Percentiles rank a stretch among this genome's conserved stretches.
Evolutionary conservation across 2,329 filamentous ascomycete species (phyloP).

Genomic region (Aspergillus awamori): DNA sequence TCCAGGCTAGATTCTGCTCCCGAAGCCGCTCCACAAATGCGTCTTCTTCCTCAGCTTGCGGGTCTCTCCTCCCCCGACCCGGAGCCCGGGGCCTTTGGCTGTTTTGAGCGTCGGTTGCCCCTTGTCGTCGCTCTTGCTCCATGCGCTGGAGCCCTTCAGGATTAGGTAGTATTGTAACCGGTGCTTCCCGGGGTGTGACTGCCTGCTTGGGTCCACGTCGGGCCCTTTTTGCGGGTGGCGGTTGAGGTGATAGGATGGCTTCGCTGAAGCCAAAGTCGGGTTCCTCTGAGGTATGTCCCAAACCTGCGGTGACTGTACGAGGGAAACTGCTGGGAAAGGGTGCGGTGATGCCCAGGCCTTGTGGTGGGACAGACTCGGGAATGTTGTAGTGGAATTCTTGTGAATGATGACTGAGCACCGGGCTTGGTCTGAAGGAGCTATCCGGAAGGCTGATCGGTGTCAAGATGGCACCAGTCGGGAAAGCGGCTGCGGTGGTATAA

Average conservation of each 20-base stretch:
- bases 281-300: conserved; percentile 28
- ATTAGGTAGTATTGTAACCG: conserved; percentile 43
- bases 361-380: conserved; percentile 31
- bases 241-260: conserved; percentile 28
- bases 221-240: conserved; percentile 27
- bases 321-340: conserved; percentile 37
- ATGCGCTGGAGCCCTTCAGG: conserved; percentile 44
- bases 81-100: conserved; percentile 34
- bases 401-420: conserved; percentile 41
- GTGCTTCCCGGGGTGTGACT: conserved; percentile 29
- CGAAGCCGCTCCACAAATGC: conserved; percentile 42
- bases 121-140: conserved; percentile 38
- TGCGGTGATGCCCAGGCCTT: conserved; percentile 44
- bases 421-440: conserved; percentile 39
- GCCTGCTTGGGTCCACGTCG: conserved; percentile 28
- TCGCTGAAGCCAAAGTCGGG: conserved; percentile 24
- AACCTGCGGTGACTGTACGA: conserved; percentile 29
- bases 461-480: conserved; percentile 33
- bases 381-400: conserved; percentile 42
- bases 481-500: conserved; percentile 37
- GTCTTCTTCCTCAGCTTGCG: conserved; percentile 44
- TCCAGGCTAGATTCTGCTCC: conserved; percentile 43
- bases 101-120: conserved; percentile 29
- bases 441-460: conserved; percentile 46
- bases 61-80: conserved; percentile 39